Base-by-base conservation (phyloP, 176 grass and related monocot genomes). In the Tuctoria greenei region DNA sequence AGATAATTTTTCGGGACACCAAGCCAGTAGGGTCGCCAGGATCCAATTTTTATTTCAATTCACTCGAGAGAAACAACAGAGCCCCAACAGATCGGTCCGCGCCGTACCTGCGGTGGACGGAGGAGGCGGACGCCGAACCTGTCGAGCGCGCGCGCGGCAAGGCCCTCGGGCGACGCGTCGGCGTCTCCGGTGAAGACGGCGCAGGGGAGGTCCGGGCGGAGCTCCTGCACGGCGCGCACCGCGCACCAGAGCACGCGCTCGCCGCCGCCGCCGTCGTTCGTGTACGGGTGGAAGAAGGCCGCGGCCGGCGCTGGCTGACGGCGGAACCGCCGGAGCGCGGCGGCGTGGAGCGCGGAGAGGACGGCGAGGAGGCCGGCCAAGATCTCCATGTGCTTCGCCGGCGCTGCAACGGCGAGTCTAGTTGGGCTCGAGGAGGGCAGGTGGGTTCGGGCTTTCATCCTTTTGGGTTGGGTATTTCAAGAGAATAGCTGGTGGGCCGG, bases 181-280 rank as follows among this genome's bases (percentile, higher is more conserved):
- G 86, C 70, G 40, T 99, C 91, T 10, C 95, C 95, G 7, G 89
- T 99, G 85, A 82, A 99, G 4, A 95, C 47, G 23, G 80, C 85
- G 72, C 89, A 92, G 25, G 90, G 87, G 38, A 99, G 76, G 40
- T 60, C 87, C 0, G 95, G 84, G 50, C 69, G 75, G 64, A 92
- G 89, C 47, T 95, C 82, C 72, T 99, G 95, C 44, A 95, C 73
- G 10, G 89, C 95, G 61, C 82, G 81, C 25, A 99, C 87, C 10
- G 95, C 89, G 76, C 95, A 99, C 95, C 95, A 99, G 46, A 99
- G 76, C 67, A 99, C 91, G 37, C 95, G 85, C 76, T 95, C 95
- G 38, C 95, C 95, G 21, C 91, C 91, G 23, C 91, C 95, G 14
- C 91, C 95, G 27, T 95, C 95, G 65, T 99, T 99, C 60, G 95